Conservation (phyloP, 345 rosid species). For the Rhizophora mangle region DNA sequence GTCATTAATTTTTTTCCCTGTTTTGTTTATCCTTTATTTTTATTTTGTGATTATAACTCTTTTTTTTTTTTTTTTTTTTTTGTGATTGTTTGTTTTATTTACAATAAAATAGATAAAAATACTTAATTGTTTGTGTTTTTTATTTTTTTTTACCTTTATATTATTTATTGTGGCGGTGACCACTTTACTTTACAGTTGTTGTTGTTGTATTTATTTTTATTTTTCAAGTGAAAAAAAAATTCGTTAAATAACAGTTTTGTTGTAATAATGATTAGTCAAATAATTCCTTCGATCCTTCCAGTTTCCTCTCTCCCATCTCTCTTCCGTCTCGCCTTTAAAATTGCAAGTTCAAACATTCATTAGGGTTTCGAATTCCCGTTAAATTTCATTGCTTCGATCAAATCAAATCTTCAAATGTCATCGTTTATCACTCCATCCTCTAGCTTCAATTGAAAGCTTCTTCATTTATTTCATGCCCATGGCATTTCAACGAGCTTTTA, state of each 20-base stretch:
- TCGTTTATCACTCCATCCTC: background rate
- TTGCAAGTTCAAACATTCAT: conserved; percentile 27
- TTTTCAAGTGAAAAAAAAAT: background rate
- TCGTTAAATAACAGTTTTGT: conserved; percentile 6
- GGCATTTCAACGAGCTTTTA: conserved; percentile 10
- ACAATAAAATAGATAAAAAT: too few species aligned
- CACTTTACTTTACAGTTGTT: too few species aligned
- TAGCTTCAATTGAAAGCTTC: conserved; percentile 28
- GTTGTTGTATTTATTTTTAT: too few species aligned
- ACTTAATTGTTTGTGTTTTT: background rate
- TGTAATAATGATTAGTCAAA: too few species aligned
- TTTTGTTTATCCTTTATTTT: background rate
- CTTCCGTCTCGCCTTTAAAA: conserved; percentile 26
- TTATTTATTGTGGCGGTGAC: too few species aligned
- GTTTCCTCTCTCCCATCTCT: too few species aligned
- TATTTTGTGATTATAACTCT: background rate
- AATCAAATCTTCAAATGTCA: background rate
- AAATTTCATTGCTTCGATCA: conserved; percentile 15
- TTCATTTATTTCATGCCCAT: background rate
- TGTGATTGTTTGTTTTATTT: background rate
- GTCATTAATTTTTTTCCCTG: background rate
- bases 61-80: background rate
- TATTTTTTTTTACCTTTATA: too few species aligned
- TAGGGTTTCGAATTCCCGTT: conserved; percentile 44
- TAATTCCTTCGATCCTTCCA: too few species aligned